Evolutionary conservation across 371 early-diverging fungal genomes (phyloP), one percentile per base, ranked within the genome.

Genomic region (Smittium culicis): DNA sequence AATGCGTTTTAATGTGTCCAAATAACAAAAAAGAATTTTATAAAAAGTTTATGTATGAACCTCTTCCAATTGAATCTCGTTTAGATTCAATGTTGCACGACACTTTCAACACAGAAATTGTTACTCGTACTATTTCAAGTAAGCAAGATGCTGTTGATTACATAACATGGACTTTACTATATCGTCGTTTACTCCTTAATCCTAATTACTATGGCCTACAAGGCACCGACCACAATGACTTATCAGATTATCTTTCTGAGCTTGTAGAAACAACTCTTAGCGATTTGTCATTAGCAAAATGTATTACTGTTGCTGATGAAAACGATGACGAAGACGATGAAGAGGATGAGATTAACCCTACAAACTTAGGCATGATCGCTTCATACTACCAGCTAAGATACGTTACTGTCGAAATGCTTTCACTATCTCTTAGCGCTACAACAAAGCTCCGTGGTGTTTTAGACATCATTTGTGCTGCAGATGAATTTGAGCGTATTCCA

Each of bases 101-200:
- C 69, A 91, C 89, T 71, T 92, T 98, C 80, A 96, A 96, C 73
- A 90, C 95, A 29, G 98, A 96, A 73, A 84, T 96, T 71, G 94
- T 90, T 0, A 91, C 92, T 32, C 85, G 86, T 75, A 92, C 95
- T 0, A 92, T 98, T 64, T 90, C 89, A 74, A 93, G 87, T 80
- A 94, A 94, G 82, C 95, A 98, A 76, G 97, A 96, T 71, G 97
- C 98, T 0, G 94, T 98, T 16, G 98, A 98, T 70, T 96, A 92
- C 69, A 79, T 98, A 68, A 96, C 98, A 0, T 98, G 96, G 97
- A 92, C 97, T 14, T 89, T 93, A 81, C 71, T 95, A 69, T 96
- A 94, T 79, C 88, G 97, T 59, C 86, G 98, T 45, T 83, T 98
- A 86, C 82, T 89, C 16, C 83, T 87, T 71, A 98, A 98, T 76